Evolutionary conservation across 23 red algal species (phyloP).

Genomic region (Agarophyton chilense): DNA sequence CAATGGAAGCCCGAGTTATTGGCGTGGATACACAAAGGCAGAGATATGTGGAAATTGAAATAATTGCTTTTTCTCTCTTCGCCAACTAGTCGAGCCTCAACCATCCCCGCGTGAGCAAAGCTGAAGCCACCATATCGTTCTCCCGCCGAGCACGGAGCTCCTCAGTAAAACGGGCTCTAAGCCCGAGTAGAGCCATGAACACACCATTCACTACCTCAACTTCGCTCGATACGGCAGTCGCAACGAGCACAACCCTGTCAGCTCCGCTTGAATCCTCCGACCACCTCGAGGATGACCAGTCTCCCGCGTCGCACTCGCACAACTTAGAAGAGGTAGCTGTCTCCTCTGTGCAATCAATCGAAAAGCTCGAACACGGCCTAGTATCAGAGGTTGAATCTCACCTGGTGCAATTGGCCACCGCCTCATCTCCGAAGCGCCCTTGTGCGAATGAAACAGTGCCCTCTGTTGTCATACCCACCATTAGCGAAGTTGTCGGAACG

Average conservation of each 20-base stretch:
- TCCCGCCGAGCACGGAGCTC: too few species aligned
- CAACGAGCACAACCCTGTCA: neutral
- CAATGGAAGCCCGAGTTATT: too few species aligned
- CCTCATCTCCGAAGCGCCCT: constrained; percentile 10
- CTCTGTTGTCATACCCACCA: constrained; percentile 2
- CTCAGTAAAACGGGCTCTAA: too few species aligned
- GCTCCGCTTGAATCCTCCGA: neutral
- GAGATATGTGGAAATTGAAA: too few species aligned
- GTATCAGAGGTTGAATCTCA: neutral
- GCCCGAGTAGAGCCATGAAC: too few species aligned
- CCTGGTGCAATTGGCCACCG: neutral
- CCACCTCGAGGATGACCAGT: neutral
- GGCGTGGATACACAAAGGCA: too few species aligned
- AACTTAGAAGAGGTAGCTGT: neutral
- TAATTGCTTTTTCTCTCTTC: too few species aligned
- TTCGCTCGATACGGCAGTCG: neutral
- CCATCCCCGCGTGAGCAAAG: too few species aligned
- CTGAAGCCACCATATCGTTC: too few species aligned
- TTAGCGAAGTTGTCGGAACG: constrained; percentile 9
- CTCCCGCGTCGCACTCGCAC: neutral
- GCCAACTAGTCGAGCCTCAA: too few species aligned
- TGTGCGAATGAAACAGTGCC: neutral
- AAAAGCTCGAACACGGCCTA: constrained; percentile 10
- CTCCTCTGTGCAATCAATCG: neutral
- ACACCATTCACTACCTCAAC: neutral